Conservation (phyloP, 2,329 filamentous ascomycete species). For the Sclerotinia minor region DNA sequence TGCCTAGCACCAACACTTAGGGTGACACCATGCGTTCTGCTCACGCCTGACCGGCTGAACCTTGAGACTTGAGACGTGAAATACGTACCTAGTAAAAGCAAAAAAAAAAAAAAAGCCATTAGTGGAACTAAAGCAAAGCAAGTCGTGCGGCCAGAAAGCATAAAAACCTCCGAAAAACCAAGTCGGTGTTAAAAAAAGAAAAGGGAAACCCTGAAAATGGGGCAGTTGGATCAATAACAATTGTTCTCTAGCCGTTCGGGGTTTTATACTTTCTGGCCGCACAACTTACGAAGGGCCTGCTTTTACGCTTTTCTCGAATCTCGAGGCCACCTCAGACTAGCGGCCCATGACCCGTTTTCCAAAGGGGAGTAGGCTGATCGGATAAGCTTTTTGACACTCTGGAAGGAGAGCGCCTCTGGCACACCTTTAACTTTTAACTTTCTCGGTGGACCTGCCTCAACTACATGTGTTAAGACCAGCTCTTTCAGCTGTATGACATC, state of each 20-base stretch:
- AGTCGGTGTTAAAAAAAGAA: too few relatives aligned
- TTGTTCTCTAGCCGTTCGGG: too few relatives aligned
- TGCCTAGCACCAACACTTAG: background rate
- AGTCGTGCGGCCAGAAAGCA: background rate
- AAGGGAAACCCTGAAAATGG: too few relatives aligned
- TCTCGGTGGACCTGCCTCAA: background rate
- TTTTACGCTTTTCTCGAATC: background rate
- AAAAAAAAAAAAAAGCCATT: background rate
- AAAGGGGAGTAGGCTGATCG: background rate
- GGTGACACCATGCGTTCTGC: background rate
- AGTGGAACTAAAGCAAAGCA: constrained; percentile 13
- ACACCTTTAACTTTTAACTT: background rate
- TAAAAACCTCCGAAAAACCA: too few relatives aligned
- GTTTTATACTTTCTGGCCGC: background rate
- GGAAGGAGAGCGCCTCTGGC: background rate
- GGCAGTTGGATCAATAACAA: too few relatives aligned
- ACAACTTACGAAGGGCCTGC: background rate
- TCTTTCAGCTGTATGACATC: constrained; percentile 8
- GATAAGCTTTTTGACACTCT: constrained; percentile 15
- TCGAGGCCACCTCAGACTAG: background rate
- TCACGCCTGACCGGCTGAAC: background rate
- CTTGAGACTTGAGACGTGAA: background rate
- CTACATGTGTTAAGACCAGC: background rate
- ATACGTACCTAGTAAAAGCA: background rate
- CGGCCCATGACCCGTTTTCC: constrained; percentile 16